Evolutionary conservation across 768 basidiomycete species (phyloP), one percentile per base, ranked within the genome.

Genomic region (Lentinula sp.): DNA sequence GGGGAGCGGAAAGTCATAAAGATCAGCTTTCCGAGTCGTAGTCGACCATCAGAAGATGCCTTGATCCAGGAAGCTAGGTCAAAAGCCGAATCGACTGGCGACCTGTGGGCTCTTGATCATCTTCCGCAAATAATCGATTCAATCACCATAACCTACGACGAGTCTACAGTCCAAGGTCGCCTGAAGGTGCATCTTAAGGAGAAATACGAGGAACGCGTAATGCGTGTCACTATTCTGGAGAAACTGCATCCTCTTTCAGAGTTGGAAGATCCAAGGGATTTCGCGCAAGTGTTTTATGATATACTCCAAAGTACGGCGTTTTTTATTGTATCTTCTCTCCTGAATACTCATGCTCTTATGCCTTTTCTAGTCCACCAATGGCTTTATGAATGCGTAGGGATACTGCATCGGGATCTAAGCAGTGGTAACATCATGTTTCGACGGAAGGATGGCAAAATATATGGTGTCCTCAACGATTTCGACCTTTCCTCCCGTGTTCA

Each of bases 361-460:
- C 37, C 11, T 11, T 11, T 42, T 53, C 11, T 50, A 65, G 64
- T 40, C 16, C 55, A 65, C 34, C 46, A 45, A 34, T 51, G 46
- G 63, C 50, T 60, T 8, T 64, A 60, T 35, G 51, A 64, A 28
- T 13, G 55, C 15, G 39, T 15, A 39, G 28, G 48, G 1, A 65
- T 65, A 34, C 50, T 62, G 11, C 65, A 65, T 59, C 64, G 61
- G 10, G 65, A 65, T 43, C 62, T 65, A 32, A 65, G 65, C 37
- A 23, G 35, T 1, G 55, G 46, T 13, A 65, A 65, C 37, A 57
- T 65, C 18, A 64, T 65, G 64, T 16, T 46, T 45, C 13, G 64
- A 48, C 57, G 64, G 9, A 13, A 43, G 40, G 39, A 69, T 55
- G 40, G 57, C 61, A 50, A 64, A 37, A 18, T 52, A 39, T 59